Conservation (phyloP, 768 basidiomycete genomes). For the Pisolithus microcarpus region DNA sequence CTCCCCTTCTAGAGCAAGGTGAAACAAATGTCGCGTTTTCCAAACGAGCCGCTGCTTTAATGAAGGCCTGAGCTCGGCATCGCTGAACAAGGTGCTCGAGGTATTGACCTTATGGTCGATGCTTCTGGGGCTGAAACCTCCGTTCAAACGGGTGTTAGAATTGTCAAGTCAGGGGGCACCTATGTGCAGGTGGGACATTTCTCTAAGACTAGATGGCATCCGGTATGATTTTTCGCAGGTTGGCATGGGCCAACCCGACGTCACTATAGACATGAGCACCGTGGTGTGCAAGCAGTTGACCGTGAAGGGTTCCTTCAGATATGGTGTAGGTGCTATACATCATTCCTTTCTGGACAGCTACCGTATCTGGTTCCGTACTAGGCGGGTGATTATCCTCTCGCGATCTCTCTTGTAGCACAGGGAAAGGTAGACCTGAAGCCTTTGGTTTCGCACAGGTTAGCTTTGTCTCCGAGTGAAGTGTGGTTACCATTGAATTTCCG, state of each 20-base stretch:
- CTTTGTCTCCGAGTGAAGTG: conserved; percentile 1
- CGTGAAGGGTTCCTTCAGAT: conserved; percentile 90
- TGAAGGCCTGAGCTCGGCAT: conserved; percentile 63
- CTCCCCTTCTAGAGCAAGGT: conserved; percentile 49
- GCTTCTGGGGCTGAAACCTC: conserved; percentile 91
- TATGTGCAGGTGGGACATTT: conserved; percentile 48
- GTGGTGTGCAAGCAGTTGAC: conserved; percentile 73
- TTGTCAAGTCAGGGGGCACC: conserved; percentile 71
- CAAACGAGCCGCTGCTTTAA: conserved; percentile 55
- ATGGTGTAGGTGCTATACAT: conserved; percentile 44
- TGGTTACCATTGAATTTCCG: not conserved
- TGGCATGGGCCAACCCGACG: conserved; percentile 78
- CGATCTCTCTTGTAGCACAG: conserved; percentile 74
- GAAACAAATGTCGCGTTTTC: conserved; percentile 71
- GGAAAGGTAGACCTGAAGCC: conserved; percentile 84
- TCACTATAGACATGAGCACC: conserved; percentile 63
- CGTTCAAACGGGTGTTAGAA: conserved; percentile 75
- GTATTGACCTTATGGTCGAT: conserved; percentile 84
- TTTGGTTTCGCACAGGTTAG: conserved; percentile 80
- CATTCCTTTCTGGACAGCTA: not conserved
- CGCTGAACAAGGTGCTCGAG: conserved; percentile 58
- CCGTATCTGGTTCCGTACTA: conserved; percentile 19
- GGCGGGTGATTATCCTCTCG: conserved; percentile 81
- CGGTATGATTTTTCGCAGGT: conserved; percentile 40
- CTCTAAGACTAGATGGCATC: conserved; percentile 2